Conservation (phyloP, 768 basidiomycete species). For the Suillus plorans region DNA sequence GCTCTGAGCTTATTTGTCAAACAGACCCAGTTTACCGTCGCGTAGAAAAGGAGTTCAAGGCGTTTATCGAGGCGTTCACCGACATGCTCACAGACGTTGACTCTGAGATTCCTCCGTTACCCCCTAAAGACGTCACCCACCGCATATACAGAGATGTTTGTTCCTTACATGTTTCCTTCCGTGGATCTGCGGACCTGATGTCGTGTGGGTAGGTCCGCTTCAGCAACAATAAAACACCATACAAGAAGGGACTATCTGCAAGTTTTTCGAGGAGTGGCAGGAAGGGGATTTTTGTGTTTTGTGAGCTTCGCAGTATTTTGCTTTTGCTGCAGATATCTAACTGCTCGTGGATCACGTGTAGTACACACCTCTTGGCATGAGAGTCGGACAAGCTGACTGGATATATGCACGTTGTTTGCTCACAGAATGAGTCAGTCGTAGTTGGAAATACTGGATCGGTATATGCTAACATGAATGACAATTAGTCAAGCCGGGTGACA, state of each 20-base stretch:
- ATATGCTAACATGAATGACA: constrained; percentile 5
- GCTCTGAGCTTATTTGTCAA: not conserved
- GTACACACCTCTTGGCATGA: not conserved
- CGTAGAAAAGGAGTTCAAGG: constrained; percentile 88
- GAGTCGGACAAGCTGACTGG: not conserved
- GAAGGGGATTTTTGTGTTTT: constrained; percentile 87
- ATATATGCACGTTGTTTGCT: not conserved
- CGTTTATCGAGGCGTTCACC: constrained; percentile 74
- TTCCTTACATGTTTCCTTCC: not conserved
- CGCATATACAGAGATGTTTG: constrained; percentile 4
- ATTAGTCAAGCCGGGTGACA: constrained; percentile 62
- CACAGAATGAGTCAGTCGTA: not conserved
- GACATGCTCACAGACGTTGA: constrained; percentile 68
- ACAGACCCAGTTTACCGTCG: constrained; percentile 34
- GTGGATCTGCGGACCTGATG: not conserved
- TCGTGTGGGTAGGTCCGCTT: constrained; percentile 64
- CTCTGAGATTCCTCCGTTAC: constrained; percentile 80
- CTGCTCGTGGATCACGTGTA: constrained; percentile 2
- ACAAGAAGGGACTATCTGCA: constrained; percentile 80
- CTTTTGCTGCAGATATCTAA: not conserved
- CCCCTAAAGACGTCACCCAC: constrained; percentile 89
- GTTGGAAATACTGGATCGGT: not conserved
- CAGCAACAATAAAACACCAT: constrained; percentile 94
- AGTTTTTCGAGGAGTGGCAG: constrained; percentile 87
- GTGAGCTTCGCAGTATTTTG: constrained; percentile 43